Evolutionary conservation across 2,329 filamentous ascomycete genomes (phyloP).

Genomic region (Aspergillus novofumigatus): DNA sequence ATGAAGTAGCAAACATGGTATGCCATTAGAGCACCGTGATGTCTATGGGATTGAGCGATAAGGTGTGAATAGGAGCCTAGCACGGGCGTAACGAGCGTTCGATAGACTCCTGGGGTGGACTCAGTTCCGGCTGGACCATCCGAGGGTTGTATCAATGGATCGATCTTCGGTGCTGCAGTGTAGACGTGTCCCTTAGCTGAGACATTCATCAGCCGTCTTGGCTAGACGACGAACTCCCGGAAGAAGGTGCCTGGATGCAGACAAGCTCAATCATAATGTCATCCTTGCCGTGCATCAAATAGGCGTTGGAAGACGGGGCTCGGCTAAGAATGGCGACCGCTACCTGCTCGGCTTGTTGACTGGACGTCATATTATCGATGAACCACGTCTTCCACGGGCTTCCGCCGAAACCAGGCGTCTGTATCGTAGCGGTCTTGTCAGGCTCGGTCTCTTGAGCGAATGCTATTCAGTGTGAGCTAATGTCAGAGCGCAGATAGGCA

Average conservation of each 20-base stretch:
- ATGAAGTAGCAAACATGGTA: not conserved
- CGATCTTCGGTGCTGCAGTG: not conserved
- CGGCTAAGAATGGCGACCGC: conserved; percentile 37
- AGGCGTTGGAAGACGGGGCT: conserved; percentile 24
- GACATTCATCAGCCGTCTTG: conserved; percentile 12
- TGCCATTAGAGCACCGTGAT: not conserved
- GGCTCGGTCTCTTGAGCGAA: conserved; percentile 30
- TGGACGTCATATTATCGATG: conserved; percentile 29
- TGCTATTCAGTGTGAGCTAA: conserved; percentile 17
- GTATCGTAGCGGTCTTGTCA: conserved; percentile 22
- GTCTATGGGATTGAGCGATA: not conserved
- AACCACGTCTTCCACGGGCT: conserved; percentile 37
- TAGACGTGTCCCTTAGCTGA: not conserved
- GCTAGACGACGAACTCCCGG: conserved; percentile 16
- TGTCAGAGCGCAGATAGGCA: not conserved
- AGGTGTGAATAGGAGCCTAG: not conserved
- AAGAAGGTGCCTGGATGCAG: conserved; percentile 34
- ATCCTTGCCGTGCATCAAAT: conserved; percentile 19
- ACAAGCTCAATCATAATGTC: conserved; percentile 35
- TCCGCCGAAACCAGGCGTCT: conserved; percentile 24
- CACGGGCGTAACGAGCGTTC: not conserved
- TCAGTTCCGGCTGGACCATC: not conserved
- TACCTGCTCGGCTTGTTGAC: conserved; percentile 32
- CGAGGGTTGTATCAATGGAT: not conserved
- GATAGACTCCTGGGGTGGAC: not conserved